Base-by-base conservation (phyloP, 2,329 filamentous ascomycete species). In the Phaeosphaeria sp. region DNA sequence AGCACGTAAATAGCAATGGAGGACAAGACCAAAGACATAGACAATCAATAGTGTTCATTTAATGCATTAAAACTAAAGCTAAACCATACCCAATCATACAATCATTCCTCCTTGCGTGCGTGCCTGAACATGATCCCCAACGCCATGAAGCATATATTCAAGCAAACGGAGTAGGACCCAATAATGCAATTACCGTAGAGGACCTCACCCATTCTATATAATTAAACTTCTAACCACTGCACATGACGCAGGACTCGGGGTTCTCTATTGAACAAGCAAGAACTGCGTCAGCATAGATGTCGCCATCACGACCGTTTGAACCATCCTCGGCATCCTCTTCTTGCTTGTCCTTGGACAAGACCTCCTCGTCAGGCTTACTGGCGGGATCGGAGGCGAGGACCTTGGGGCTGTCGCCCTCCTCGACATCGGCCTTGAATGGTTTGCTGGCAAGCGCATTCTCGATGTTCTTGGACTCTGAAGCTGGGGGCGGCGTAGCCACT, bases 181-280 rank as follows among this genome's bases (percentile, higher is more conserved):
- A 44, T 11, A 56, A 46, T 27, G 25, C 25, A 27, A 27, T 27
- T 27, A 27, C 25, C 25, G 25, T 27, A 51, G 53, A 53, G 45
- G 25, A 51, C 58, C 48, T 62, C n/a, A 24, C 5, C 8, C 36
- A 5, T 7, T n/a, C 47, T 49, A 20, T 48, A 40, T 20, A 11
- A 49, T 6, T 11, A 33, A 39, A 18, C 18, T 22, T 44, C 42
- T 44, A 44, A 83, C 93, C 94, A 80, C 92, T 96, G 88, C 95
- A 99, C 95, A 99, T 98, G 65, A 97, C 77, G 77, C 95, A 99
- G 48, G 90, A 85, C 77, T 99, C 95, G 68, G 90, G 92, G 83
- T 98, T 97, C 76, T 98, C 93, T 78, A 99, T 98, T 81, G 93
- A 97, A 84, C 95, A 99, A 71, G 89, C 87, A 76, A 99, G 83